phyloP scores from a whole-genome alignment of 208 protist genomes.

The Tetramitus jugosus region DNA sequence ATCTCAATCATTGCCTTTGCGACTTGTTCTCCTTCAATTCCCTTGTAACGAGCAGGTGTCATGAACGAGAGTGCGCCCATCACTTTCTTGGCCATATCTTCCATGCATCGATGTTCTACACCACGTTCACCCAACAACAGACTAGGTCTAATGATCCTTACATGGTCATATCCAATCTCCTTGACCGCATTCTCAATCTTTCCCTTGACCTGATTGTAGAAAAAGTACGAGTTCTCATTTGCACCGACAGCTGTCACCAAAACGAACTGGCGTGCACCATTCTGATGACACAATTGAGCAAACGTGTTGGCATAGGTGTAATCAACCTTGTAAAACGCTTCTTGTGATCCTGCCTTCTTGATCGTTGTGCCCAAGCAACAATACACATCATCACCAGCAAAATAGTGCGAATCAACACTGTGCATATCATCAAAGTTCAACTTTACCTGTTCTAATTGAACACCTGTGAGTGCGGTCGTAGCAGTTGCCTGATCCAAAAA shows the following conservation, averaged over 20 bases:
- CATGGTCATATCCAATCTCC: not conserved
- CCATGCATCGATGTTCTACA: not conserved
- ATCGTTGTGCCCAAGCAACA: conserved; percentile 8
- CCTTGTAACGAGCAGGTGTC: not conserved
- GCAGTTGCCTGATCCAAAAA: no score
- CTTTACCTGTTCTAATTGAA: no score
- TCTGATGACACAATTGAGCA: not conserved
- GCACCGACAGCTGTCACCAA: not conserved
- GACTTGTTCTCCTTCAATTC: not conserved
- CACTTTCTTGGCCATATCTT: not conserved
- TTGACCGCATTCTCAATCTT: not conserved
- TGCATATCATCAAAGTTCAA: no score
- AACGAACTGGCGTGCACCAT: not conserved
- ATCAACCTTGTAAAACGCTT: not conserved
- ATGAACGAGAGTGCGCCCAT: not conserved
- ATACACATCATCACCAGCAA: conserved; percentile 10
- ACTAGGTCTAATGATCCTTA: not conserved
- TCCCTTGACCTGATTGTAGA: conserved; percentile 9
- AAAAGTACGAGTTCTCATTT: not conserved
- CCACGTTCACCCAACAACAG: not conserved
- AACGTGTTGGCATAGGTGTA: not conserved
- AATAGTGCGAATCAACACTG: no score
- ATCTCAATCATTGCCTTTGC: not conserved
- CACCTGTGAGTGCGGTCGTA: no score
- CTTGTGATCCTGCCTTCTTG: not conserved